These are phyloP conservation scores for Phytophthora tubulina DNA, from an alignment of 352 stramenopile species.

Conservation along the genomic window DNA sequence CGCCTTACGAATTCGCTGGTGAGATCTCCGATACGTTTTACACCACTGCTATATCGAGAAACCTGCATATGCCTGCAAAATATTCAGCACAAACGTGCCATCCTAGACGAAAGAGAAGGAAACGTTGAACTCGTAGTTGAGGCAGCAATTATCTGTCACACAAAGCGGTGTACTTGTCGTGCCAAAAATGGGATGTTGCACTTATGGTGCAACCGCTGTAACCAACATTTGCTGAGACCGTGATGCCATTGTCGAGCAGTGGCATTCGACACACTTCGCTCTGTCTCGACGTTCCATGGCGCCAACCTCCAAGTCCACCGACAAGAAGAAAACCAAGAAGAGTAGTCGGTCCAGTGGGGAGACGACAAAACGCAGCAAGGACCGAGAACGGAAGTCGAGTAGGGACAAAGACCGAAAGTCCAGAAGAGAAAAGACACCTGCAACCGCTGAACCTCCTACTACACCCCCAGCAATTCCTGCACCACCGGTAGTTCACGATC, in stretches of 20 bases:
- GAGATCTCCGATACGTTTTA: no score
- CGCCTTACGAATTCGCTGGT: no score
- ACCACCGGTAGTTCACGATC: constrained; percentile 37
- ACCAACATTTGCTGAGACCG: not conserved
- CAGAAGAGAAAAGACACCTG: constrained; percentile 19
- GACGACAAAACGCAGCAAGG: constrained; percentile 29
- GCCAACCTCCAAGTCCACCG: constrained; percentile 24
- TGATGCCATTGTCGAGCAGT: constrained; percentile 1
- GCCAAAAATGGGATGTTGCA: no score
- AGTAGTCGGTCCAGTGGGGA: constrained; percentile 24
- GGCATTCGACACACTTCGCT: not conserved
- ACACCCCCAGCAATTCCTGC: not conserved
- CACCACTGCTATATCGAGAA: no score
- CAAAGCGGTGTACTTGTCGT: no score
- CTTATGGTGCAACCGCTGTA: not conserved
- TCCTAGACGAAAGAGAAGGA: no score
- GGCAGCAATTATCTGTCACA: no score
- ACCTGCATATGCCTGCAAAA: no score
- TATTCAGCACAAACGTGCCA: no score
- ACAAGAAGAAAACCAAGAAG: constrained; percentile 46
- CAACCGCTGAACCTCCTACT: not conserved
- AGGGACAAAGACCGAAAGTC: constrained; percentile 51
- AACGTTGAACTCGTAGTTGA: no score
- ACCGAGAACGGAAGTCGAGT: constrained; percentile 39
- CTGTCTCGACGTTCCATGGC: constrained; percentile 16